Evolutionary conservation across 805 yeast species (phyloP).

Genomic region (Yarrowia divulgata): DNA sequence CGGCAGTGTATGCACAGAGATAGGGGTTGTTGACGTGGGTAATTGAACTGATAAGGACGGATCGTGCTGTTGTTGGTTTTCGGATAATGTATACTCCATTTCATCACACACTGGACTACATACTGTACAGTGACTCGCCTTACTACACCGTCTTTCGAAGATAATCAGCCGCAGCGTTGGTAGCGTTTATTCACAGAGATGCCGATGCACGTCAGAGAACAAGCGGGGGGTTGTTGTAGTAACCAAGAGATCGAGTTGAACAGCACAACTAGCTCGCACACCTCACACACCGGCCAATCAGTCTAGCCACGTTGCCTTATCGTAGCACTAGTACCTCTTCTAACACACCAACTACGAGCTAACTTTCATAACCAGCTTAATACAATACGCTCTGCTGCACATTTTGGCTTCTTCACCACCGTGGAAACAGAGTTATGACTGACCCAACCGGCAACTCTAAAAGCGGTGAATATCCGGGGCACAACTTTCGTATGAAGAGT

Average conservation of each 20-base stretch:
- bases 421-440: slow-evolving; percentile 11
- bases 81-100: not conserved
- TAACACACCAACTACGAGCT: not conserved
- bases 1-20: not conserved
- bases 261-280: not conserved
- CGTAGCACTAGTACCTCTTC: not conserved
- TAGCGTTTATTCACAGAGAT: not conserved
- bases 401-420: too few relatives aligned
- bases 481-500: not conserved
- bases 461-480: slow-evolving; percentile 33
- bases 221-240: not conserved
- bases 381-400: too few relatives aligned
- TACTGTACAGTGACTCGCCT: too few relatives aligned
- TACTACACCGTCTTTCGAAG: not conserved
- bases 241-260: too few relatives aligned
- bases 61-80: too few relatives aligned
- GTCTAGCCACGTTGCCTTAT: too few relatives aligned
- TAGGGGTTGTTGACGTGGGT: not conserved
- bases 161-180: slow-evolving; percentile 1
- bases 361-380: slow-evolving; percentile 2
- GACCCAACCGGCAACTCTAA: slow-evolving; percentile 20
- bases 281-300: too few relatives aligned
- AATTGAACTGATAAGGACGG: too few relatives aligned
- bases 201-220: not conserved
- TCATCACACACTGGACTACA: too few relatives aligned